phyloP scores from a whole-genome alignment of 1,139 yeast species.

The Debaryomyces singareniensis region DNA sequence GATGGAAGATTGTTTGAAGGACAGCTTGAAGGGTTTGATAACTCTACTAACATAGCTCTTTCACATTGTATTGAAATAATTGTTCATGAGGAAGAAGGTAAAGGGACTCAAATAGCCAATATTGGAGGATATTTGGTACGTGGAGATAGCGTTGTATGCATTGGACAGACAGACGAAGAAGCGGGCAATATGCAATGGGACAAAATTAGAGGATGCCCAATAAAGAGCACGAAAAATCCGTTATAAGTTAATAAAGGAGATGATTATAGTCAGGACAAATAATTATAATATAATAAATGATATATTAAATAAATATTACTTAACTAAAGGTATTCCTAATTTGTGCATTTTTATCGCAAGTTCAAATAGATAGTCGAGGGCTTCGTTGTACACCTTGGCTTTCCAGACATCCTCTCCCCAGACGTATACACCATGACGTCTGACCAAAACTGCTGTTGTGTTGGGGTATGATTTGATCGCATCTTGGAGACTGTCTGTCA shows the following conservation, averaged over 20 bases:
- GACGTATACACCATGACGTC: conserved; percentile 91
- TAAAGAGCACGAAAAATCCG: conserved; percentile 40
- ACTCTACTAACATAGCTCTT: conserved; percentile 67
- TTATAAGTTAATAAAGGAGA: conserved; percentile 16
- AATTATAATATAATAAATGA: conserved; percentile 1
- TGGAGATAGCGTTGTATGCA: conserved; percentile 76
- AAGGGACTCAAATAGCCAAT: conserved; percentile 41
- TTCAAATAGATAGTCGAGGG: conserved; percentile 83
- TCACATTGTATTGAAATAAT: conserved; percentile 53
- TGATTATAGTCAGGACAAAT: background rate
- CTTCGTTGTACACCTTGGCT: conserved; percentile 89
- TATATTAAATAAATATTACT: conserved; percentile 10
- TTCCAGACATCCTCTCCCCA: conserved; percentile 95
- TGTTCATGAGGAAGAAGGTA: conserved; percentile 32
- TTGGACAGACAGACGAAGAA: conserved; percentile 63
- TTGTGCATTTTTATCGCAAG: conserved; percentile 76
- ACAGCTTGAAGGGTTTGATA: conserved; percentile 72
- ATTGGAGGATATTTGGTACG: conserved; percentile 67
- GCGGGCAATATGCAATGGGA: conserved; percentile 55
- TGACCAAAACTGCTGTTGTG: conserved; percentile 79
- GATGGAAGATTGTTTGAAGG: conserved; percentile 78
- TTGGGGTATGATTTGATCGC: conserved; percentile 67
- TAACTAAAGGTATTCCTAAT: conserved; percentile 47
- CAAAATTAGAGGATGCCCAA: conserved; percentile 31
- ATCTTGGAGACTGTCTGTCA: conserved; percentile 59